Conservation (phyloP, 352 stramenopile species). For the Globisporangium paroecandrum region DNA sequence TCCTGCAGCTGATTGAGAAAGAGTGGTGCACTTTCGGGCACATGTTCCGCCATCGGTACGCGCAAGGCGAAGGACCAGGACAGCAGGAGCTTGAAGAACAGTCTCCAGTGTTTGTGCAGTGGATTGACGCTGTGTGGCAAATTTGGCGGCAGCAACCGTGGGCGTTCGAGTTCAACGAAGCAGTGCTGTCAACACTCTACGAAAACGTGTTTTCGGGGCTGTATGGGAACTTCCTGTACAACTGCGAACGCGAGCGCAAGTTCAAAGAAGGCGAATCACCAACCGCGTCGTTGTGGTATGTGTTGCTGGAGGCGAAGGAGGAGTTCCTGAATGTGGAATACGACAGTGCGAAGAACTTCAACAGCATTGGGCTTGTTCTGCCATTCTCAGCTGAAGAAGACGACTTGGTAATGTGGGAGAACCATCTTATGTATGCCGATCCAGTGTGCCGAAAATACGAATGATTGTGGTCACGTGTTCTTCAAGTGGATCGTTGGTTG, state of each 20-base stretch:
- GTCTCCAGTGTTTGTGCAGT: slow-evolving; percentile 99
- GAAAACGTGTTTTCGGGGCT: slow-evolving; percentile 95
- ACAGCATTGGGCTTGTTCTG: slow-evolving; percentile 76
- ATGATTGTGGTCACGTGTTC: slow-evolving; percentile 24
- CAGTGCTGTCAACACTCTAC: slow-evolving; percentile 89
- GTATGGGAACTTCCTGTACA: slow-evolving; percentile 98
- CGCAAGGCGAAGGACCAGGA: slow-evolving; percentile 91
- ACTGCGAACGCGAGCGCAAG: slow-evolving; percentile 89
- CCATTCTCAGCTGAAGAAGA: slow-evolving; percentile 83
- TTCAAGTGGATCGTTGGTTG: slow-evolving; percentile 1
- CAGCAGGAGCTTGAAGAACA: slow-evolving; percentile 95
- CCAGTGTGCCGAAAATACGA: slow-evolving; percentile 85
- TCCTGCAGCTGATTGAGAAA: slow-evolving; percentile 97
- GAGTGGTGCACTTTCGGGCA: slow-evolving; percentile 99
- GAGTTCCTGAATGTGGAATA: slow-evolving; percentile 83
- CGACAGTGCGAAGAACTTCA: slow-evolving; percentile 81
- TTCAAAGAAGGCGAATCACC: slow-evolving; percentile 54
- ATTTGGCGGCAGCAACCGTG: slow-evolving; percentile 95
- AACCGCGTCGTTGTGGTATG: slow-evolving; percentile 73
- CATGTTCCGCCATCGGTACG: slow-evolving; percentile 96
- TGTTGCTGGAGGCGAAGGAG: slow-evolving; percentile 54
- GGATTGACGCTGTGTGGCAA: slow-evolving; percentile 98
- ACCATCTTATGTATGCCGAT: slow-evolving; percentile 77
- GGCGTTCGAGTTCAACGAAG: slow-evolving; percentile 98
- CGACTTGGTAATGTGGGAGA: slow-evolving; percentile 79